These are phyloP conservation scores for Backusella sp. DNA, from an alignment of 192 early-diverging fungal genomes.

Conservation along the genomic window DNA sequence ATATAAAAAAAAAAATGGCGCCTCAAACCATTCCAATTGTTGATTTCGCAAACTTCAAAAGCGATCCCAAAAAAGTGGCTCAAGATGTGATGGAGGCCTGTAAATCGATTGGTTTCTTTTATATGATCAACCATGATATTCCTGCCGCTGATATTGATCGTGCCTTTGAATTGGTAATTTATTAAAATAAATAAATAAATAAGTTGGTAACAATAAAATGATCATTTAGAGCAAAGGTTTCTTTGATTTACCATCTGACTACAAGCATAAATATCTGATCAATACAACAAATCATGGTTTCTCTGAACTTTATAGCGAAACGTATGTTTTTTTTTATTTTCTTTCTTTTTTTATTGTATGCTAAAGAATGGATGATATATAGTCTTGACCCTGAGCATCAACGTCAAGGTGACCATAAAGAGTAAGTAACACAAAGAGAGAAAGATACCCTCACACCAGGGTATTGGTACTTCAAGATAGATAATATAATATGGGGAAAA, in stretches of 20 bases:
- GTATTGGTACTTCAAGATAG: not conserved
- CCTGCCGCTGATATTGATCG: conserved; percentile 41
- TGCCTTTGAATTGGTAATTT: conserved; percentile 48
- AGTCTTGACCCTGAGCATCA: conserved; percentile 52
- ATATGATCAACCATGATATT: conserved; percentile 61
- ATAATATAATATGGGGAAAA: not conserved
- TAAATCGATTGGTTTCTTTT: conserved; percentile 58
- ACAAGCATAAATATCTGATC: conserved; percentile 43
- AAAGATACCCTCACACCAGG: no score
- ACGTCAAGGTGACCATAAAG: conserved; percentile 58
- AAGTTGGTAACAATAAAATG: not conserved
- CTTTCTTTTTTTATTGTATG: not conserved
- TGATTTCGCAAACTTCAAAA: conserved; percentile 56
- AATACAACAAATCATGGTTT: conserved; percentile 53
- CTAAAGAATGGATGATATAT: not conserved
- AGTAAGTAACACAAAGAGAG: conserved; percentile 40
- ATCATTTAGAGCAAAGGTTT: conserved; percentile 41
- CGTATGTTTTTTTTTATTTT: conserved; percentile 30
- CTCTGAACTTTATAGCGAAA: conserved; percentile 52
- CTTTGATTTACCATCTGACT: conserved; percentile 48
- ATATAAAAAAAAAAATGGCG: not conserved
- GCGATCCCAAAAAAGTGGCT: conserved; percentile 41
- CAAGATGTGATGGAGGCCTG: conserved; percentile 49
- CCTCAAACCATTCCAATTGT: conserved; percentile 53
- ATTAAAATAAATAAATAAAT: not conserved